Base-by-base conservation (phyloP, 2,329 filamentous ascomycete genomes). In the Pseudogymnoascus sp. region DNA sequence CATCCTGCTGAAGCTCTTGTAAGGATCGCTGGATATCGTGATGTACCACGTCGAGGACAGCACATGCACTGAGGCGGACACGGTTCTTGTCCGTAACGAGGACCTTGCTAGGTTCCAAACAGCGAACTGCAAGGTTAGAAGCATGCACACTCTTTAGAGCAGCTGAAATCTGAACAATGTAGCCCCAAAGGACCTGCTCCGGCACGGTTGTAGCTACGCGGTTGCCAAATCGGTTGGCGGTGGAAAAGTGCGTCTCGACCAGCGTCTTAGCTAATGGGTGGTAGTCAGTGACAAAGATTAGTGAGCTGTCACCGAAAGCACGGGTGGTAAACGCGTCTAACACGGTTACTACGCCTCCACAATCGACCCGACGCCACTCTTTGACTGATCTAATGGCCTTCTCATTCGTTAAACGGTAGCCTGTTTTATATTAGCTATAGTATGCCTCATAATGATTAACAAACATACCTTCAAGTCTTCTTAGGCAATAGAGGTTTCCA, bases 271-370 rank as follows among this genome's bases (percentile, higher is more conserved):
- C 91, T 18, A 95, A 81, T 1, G 95, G 93, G 71, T 95, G 90
- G 72, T 96, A 99, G 74, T 96, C 91, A 66, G 91, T 95, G 23
- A 96, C 92, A 71, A 99, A 89, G 59, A 99, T 89, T 62, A 99
- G 82, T 2, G 95, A 97, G 75, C 91, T 96, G 74, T 97, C 95
- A 63, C 91, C 91, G 75, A 99, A 99, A 25, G 89, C 90, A 65
- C 92, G 83, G 11, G 91, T 96, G 0, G 95, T 99, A 71, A 99
- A 99, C 0, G 91, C 91, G 75, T 97, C 92, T 70, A 96, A 88
- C 7, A 96, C 85, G 0, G 88, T 89, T 31, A 97, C 93, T 18
- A 97, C 85, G 67, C 86, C 91, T 63, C 87, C 89, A 70, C 88
- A 93, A 71, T 85, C 84, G 59, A 99, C 84, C 64, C 89, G 86